Percentiles rank a stretch among this genome's conserved stretches.
Conservation (phyloP, 345 rosid genomes). For the Iberis pinnata region DNA sequence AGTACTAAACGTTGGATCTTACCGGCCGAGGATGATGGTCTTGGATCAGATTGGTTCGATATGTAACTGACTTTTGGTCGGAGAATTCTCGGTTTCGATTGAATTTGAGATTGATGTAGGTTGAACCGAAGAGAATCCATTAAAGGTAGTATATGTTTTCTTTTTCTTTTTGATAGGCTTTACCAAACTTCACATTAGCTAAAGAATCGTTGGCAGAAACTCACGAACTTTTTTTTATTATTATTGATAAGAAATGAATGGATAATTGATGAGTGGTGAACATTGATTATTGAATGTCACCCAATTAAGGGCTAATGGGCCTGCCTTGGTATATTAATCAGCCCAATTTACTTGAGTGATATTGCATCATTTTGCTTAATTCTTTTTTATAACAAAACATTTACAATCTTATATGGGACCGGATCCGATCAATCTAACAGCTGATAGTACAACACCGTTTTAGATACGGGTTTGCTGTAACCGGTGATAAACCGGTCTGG, state of each 20-base stretch:
- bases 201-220: too few species aligned
- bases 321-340: too few species aligned
- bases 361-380: too few species aligned
- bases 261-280: slow-evolving; percentile 25
- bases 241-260: background rate
- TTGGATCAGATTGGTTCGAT: slow-evolving; percentile 27
- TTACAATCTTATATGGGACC: background rate
- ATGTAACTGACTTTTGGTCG: slow-evolving; percentile 28
- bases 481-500: slow-evolving; percentile 68
- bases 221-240: too few species aligned
- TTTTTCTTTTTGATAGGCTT: background rate
- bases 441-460: background rate
- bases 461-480: slow-evolving; percentile 40
- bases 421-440: too few species aligned
- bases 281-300: background rate
- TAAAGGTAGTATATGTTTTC: background rate
- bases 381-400: too few species aligned
- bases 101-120: slow-evolving; percentile 27
- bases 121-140: slow-evolving; percentile 30
- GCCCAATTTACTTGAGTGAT: too few species aligned
- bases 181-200: slow-evolving; percentile 8
- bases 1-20: slow-evolving; percentile 64
- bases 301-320: background rate
- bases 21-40: slow-evolving; percentile 43
- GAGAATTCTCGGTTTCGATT: slow-evolving; percentile 14